Base-by-base conservation (phyloP, 768 basidiomycete genomes). In the Lepiota brunneoincarnata region DNA sequence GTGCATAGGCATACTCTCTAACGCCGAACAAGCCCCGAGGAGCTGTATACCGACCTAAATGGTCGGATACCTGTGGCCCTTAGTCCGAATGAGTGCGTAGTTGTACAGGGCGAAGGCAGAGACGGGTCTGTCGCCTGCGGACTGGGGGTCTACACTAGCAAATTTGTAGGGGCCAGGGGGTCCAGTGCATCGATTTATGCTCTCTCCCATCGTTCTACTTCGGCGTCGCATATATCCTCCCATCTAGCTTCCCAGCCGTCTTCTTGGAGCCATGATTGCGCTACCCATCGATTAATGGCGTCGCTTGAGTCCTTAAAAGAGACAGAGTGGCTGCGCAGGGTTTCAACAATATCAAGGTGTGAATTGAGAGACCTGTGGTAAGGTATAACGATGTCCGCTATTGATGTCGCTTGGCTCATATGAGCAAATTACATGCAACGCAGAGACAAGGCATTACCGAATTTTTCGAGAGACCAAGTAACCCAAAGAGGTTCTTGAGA, bases 401-500 rank as follows among this genome's bases (percentile, higher is more conserved):
- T 64, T 7, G 76, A 77, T 15, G 74, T 76, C 11, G 82, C 89
- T 90, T 31, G 56, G 15, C 26, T 20, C 4, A 51, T 31, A 17
- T 26, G 38, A 40, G 42, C 21, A 10, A n/a, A 9, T 10, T 50
- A 20, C 28, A 20, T 38, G 37, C 2, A 49, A 38, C 49, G 15
- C 20, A 28, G 11, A 14, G 14, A 31, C 28, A 50, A 23, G 40
- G 48, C 64, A 74, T n/a, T 55, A 88, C 91, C 87, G 53, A 93
- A 91, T 67, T 81, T 87, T 60, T 88, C 86, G 23, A 92, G 69
- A 0, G 91, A 74, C 91, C 91, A 93, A 10, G 90, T 91, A 21
- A 80, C 70, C 91, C 91, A 93, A 40, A 93, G 71, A 0, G 88
- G 84, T 56, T 91, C 87, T 58, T 81, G 73, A 11, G 77, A 75